Evolutionary conservation across 2,329 filamentous ascomycete genomes (phyloP), one percentile per base, ranked within the genome.

Genomic region (Beauveria sp.): DNA sequence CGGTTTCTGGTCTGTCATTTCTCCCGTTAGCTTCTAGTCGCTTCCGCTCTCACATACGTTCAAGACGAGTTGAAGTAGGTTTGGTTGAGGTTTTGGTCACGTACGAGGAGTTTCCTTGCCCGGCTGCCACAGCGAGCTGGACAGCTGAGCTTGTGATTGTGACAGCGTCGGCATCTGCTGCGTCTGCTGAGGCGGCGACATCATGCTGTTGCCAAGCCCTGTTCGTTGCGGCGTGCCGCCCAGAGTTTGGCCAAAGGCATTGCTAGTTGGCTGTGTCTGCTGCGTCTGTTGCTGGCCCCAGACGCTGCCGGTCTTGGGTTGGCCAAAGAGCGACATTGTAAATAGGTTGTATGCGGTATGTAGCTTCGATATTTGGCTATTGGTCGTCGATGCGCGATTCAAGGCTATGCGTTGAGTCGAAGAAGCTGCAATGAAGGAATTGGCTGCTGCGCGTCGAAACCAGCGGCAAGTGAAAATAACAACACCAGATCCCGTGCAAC

Each of bases 1-100:
- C 53, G 86, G 84, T 71, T 91, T 91, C 70, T 92, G 87, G 66
- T 77, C 75, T 77, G 55, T 5, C 46, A 14, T n/a, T 12, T 8
- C 9, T 26, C n/a, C 14, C 4, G 44, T 57, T 48, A 57, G 43
- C 46, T 8, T 28, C 14, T 14, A 12, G 22, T 18, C 20, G 1
- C 10, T 18, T 22, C n/a, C 6, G n/a, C 20, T 28, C 20, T 24
- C 12, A 37, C 6, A 24, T 18, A 22, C 44, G 2, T 3, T 18
- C 37, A 44, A 22, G 5, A 9, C 1, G 14, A 28, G 12, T n/a
- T 26, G 14, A 4, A 9, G 26, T 20, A 28, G 14, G 22, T 30
- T 43, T 26, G 52, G 22, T 4, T 18, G 40, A n/a, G 46, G 2
- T 5, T 26, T 26, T 8, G 34, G 37, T 51, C 44, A 48, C 76